Conservation (phyloP, 805 yeast species). For the Nadsonia fulvescens region DNA sequence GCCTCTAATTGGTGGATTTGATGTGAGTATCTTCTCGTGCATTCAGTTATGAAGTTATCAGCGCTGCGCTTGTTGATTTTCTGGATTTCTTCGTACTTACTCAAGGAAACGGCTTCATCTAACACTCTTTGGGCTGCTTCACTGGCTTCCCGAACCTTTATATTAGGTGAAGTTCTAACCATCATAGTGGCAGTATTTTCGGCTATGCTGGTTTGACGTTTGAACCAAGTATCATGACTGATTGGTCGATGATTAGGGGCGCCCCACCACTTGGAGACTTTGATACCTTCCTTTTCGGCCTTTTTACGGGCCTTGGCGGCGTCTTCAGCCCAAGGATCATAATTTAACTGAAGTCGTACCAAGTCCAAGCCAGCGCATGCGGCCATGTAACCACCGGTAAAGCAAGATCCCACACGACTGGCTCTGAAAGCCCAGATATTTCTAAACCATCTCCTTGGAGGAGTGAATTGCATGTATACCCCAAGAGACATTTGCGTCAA, state of each 20-base stretch:
- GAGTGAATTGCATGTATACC: slow-evolving; percentile 13
- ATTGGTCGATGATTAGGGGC: slow-evolving; percentile 3
- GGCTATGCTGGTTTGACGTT: no score
- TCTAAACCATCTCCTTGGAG: slow-evolving; percentile 9
- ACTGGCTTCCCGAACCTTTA: no score
- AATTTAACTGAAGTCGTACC: slow-evolving; percentile 25
- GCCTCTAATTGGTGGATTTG: no score
- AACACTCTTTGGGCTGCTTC: no score
- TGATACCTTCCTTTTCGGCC: slow-evolving; percentile 31
- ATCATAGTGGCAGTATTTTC: no score
- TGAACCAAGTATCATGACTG: no score
- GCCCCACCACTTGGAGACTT: slow-evolving; percentile 35
- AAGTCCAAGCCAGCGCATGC: slow-evolving; percentile 39
- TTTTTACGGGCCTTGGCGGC: slow-evolving; percentile 34
- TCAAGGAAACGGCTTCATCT: no score
- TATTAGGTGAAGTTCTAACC: no score
- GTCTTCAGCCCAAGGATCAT: slow-evolving; percentile 61
- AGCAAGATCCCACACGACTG: background rate
- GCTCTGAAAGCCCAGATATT: background rate
- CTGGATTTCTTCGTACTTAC: no score
- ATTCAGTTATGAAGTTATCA: no score
- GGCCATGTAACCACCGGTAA: slow-evolving; percentile 10
- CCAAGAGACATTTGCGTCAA: slow-evolving; percentile 39
- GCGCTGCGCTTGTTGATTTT: no score
- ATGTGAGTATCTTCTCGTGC: no score